These are phyloP conservation scores for Scleroderma bovista DNA, from an alignment of 768 basidiomycete species.

Conservation along the genomic window DNA sequence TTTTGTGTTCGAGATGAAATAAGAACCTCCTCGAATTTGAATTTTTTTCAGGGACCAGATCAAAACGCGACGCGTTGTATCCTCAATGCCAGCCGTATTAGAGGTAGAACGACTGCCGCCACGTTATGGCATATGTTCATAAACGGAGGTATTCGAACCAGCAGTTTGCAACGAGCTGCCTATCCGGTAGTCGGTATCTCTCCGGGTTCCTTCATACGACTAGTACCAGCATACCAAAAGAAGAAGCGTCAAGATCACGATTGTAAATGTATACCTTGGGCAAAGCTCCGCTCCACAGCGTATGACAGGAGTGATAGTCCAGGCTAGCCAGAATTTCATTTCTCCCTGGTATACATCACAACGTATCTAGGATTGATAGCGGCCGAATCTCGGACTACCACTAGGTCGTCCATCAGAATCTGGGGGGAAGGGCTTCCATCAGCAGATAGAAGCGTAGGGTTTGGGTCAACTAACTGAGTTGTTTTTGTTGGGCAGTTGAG, in stretches of 20 bases:
- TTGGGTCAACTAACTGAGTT: conserved; percentile 20
- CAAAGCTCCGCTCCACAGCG: conserved; percentile 9
- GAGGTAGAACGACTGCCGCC: conserved; percentile 3
- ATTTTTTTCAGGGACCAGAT: conserved; percentile 12
- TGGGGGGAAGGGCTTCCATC: conserved; percentile 29
- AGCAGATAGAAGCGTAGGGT: conserved; percentile 18
- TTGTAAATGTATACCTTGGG: too few species aligned
- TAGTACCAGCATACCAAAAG: conserved; percentile 20
- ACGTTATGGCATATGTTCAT: conserved; percentile 12
- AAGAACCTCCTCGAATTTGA: conserved; percentile 25
- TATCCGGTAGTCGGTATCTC: conserved; percentile 11
- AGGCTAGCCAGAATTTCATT: conserved; percentile 17
- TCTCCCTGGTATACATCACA: conserved; percentile 49
- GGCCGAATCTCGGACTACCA: conserved; percentile 50
- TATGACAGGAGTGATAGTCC: conserved; percentile 11
- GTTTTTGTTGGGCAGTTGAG: conserved; percentile 23
- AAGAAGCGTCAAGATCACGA: conserved; percentile 14
- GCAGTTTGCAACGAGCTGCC: conserved; percentile 25
- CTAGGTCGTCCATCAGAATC: conserved; percentile 42
- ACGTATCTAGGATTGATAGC: conserved; percentile 55
- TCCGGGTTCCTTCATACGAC: conserved; percentile 19
- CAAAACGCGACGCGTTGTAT: conserved; percentile 22
- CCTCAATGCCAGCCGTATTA: conserved; percentile 21
- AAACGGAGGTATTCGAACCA: conserved; percentile 5
- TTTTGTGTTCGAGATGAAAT: not conserved